Evolutionary conservation across 768 basidiomycete species (phyloP), one percentile per base, ranked within the genome.

Genomic region (Leccinum broughii): DNA sequence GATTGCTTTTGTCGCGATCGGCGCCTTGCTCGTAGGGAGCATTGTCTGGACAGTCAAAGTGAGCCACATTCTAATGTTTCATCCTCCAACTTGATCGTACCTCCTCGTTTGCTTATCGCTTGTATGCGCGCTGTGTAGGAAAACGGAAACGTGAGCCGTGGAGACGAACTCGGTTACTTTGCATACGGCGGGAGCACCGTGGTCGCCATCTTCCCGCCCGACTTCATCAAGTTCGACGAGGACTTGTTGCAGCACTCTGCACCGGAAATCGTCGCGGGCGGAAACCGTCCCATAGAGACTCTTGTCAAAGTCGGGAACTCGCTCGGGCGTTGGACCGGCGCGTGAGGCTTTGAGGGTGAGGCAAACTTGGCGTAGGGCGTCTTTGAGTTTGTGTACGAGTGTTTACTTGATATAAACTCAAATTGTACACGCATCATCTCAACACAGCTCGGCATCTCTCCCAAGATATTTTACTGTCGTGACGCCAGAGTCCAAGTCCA

Each of bases 181-280:
- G 82, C 86, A 28, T 92, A 92, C 68, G 91, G 90, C 1, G 90
- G 90, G n/a, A 89, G 87, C 64, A 92, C 90, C 2, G 63, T 86
- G 34, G 80, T 90, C 30, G 77, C 70, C 20, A 68, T 90, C 17
- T 88, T 88, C 72, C 85, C 87, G 3, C 75, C 74, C 34, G 80
- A 81, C 24, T 66, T 81, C 4, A 71, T 83, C 44, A 68, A 80
- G 78, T 86, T 85, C 62, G 89, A 91, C 63, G 71, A 78, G 6
- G 90, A 93, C 70, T 69, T 93, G 52, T 63, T 84, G 28, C 61
- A 68, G 41, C 84, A 84, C 66, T 90, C 88, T 51, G 70, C 71
- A 54, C 73, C 57, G 57, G 28, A 51, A 10, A 8, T 15, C 2
- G 6, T 6, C 4, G 15, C 26, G 14, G 30, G 6, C 11, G 46